Evolutionary conservation across 1,139 yeast genomes (phyloP).

Genomic region (Yamadazyma jaroonii): DNA sequence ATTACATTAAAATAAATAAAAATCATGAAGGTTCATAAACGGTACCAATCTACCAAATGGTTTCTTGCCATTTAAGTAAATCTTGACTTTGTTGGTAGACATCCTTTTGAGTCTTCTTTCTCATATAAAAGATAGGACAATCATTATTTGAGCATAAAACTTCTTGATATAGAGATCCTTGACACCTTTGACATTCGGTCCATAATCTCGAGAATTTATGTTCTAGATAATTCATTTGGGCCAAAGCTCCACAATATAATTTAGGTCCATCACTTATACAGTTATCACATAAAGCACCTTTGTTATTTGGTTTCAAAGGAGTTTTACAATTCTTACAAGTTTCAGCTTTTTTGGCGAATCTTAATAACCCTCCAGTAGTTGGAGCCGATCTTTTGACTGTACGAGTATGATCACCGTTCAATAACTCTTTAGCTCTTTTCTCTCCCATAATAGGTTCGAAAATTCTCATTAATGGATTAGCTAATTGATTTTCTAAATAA

Average conservation of each 20-base stretch:
- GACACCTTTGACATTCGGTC: slow-evolving; percentile 99
- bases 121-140: slow-evolving; percentile 97
- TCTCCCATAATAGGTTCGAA: slow-evolving; percentile 96
- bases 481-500: slow-evolving; percentile 86
- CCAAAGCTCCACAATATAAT: slow-evolving; percentile 74
- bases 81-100: slow-evolving; percentile 66
- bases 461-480: slow-evolving; percentile 90
- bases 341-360: slow-evolving; percentile 86
- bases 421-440: slow-evolving; percentile 70
- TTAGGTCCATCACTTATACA: slow-evolving; percentile 83
- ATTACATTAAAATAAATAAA: slow-evolving; percentile 1
- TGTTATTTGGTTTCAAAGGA: slow-evolving; percentile 63
- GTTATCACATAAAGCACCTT: slow-evolving; percentile 79
- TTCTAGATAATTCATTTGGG: slow-evolving; percentile 77
- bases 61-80: slow-evolving; percentile 67
- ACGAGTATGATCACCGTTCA: slow-evolving; percentile 81
- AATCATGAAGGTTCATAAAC: neutral
- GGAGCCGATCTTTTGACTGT: slow-evolving; percentile 67
- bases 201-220: slow-evolving; percentile 83
- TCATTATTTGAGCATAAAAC: slow-evolving; percentile 94
- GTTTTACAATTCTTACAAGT: slow-evolving; percentile 86
- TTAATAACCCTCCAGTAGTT: slow-evolving; percentile 79
- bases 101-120: slow-evolving; percentile 93
- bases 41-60: slow-evolving; percentile 50
- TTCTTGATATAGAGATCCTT: slow-evolving; percentile 93